Evolutionary conservation across 805 yeast genomes (phyloP), one percentile per base, ranked within the genome.

Genomic region (Candida insectalens): DNA sequence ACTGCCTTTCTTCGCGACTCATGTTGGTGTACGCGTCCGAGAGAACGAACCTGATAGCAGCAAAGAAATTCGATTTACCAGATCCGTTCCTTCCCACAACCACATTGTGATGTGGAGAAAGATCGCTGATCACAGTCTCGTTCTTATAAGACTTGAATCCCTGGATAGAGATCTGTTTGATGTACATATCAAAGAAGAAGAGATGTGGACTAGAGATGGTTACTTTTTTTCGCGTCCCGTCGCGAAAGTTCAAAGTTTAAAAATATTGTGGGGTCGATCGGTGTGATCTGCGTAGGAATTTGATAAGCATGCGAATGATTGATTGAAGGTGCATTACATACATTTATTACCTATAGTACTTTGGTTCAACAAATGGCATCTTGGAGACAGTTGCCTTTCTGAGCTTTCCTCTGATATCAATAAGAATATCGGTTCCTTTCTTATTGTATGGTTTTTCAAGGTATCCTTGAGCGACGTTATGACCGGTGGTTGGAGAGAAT

Each of bases 31-130:
- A 84, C 22, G 89, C 94, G 51, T 89, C 96, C 30, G 94, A 79
- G 15, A 92, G 57, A 8, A 87, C 96, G 59, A 88, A 92, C 41
- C 96, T 65, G 36, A 89, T 82, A 8, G 98, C 97, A 12, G 95
- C 87, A 55, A 89, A 92, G 59, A 89, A 82, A 55, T 92, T 89
- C 27, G 95, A 83, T 54, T 92, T 89, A 6, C 98, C 98, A 6
- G 95, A 83, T n/a, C 96, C 96, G 57, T 88, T 88, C 33, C 95
- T 63, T 2, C 96, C 96, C 21, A 88, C 85, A 12, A 82, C 76
- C 15, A 89, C 94, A 58, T 89, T 89, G 50, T 79, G 81, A 35
- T 74, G 74, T 0, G 94, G 89, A 1, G 94, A 80, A 21, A 92
- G 63, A 12, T 73, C 65, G 27, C 82, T 92, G 9, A 88, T 72